phyloP scores from a whole-genome alignment of 371 early-diverging fungal genomes.

The Mucor circinelloides region DNA sequence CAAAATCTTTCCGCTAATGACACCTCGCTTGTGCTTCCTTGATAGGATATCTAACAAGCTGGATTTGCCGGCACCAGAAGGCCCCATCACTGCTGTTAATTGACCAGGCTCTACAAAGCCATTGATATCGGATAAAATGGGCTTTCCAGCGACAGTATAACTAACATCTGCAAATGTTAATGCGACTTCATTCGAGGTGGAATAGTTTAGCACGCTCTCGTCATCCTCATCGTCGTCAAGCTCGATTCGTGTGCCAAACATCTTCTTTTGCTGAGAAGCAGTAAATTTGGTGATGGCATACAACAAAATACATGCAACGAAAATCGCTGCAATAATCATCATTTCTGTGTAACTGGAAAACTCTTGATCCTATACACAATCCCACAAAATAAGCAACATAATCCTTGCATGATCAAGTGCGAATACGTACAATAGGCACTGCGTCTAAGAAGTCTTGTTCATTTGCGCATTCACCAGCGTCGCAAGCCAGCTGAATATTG shows the following conservation, averaged over 20 bases:
- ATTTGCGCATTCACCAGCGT: slow-evolving; percentile 65
- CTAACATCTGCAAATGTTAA: slow-evolving; percentile 50
- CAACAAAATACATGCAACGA: slow-evolving; percentile 31
- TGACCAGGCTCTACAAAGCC: slow-evolving; percentile 71
- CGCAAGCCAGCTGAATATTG: slow-evolving; percentile 57
- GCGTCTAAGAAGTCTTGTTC: slow-evolving; percentile 47
- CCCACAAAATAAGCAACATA: background rate
- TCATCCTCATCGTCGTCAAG: slow-evolving; percentile 29
- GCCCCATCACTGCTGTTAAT: slow-evolving; percentile 79
- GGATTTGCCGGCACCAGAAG: slow-evolving; percentile 86
- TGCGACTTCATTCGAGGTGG: slow-evolving; percentile 15
- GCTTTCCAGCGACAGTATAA: slow-evolving; percentile 65
- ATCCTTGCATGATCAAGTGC: background rate
- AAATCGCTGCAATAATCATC: slow-evolving; percentile 34
- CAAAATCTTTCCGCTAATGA: slow-evolving; percentile 83
- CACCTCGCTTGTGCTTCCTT: slow-evolving; percentile 80
- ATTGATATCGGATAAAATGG: slow-evolving; percentile 60
- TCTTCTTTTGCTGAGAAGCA: slow-evolving; percentile 36
- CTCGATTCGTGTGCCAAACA: slow-evolving; percentile 42
- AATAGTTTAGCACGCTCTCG: background rate
- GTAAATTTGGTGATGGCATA: slow-evolving; percentile 32
- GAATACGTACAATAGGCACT: slow-evolving; percentile 36
- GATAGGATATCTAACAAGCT: slow-evolving; percentile 86
- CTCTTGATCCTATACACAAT: slow-evolving; percentile 24
- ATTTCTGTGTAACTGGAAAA: slow-evolving; percentile 46